phyloP scores from a whole-genome alignment of 331 rosid genomes.

The Ulmus americana region DNA sequence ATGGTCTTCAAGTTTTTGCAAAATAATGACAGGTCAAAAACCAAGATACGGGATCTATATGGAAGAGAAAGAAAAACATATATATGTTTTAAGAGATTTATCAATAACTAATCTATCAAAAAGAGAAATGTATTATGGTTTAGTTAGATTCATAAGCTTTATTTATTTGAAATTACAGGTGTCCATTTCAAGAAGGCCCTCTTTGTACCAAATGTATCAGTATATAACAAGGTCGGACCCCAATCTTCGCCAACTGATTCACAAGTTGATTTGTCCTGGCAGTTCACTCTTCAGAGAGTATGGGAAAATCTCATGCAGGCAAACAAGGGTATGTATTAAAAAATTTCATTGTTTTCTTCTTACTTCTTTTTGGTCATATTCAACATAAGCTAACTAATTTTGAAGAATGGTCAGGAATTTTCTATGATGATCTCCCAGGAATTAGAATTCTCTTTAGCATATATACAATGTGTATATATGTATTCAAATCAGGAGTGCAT shows the following conservation, averaged over 20 bases:
- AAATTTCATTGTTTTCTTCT: not conserved
- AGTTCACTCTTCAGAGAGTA: slow-evolving; percentile 61
- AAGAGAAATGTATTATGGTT: slow-evolving; percentile 11
- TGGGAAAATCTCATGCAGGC: slow-evolving; percentile 78
- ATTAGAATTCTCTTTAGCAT: not conserved
- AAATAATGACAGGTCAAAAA: slow-evolving; percentile 1
- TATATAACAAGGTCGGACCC: slow-evolving; percentile 71
- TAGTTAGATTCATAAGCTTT: not conserved
- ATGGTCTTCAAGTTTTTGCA: not conserved
- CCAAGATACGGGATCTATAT: not conserved
- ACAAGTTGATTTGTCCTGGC: slow-evolving; percentile 81
- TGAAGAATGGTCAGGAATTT: not conserved
- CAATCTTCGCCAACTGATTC: slow-evolving; percentile 43
- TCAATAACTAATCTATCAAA: too few relatives aligned
- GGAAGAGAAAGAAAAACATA: not conserved
- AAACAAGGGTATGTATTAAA: slow-evolving; percentile 48
- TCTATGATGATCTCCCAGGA: not conserved
- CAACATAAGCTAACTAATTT: not conserved
- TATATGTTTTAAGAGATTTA: not conserved
- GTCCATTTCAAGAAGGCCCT: slow-evolving; percentile 81
- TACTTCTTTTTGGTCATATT: not conserved
- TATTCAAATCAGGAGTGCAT: slow-evolving; percentile 1
- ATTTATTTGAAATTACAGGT: slow-evolving; percentile 40
- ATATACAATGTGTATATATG: too few relatives aligned
- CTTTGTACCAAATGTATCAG: slow-evolving; percentile 75